Evolutionary conservation across 1,284 basidiomycete species (phyloP).

Genomic region (Malassezia vespertilionis): DNA sequence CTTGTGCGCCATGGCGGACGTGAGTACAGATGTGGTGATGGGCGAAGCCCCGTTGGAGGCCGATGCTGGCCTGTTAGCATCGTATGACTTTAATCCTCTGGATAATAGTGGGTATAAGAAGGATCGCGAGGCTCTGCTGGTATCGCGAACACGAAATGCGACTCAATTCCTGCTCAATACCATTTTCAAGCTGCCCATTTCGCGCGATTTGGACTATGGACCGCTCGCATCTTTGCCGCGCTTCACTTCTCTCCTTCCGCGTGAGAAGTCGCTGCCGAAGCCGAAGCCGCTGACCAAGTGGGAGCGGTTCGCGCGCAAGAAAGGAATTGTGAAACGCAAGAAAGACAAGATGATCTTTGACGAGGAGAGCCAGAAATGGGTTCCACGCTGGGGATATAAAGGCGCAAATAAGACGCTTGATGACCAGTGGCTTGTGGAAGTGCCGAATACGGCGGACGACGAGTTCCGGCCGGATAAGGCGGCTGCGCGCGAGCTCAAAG

Average conservation of each 20-base stretch:
- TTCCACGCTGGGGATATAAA: slow-evolving; percentile 72
- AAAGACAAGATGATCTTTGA: slow-evolving; percentile 82
- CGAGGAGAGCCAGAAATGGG: slow-evolving; percentile 87
- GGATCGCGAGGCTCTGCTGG: slow-evolving; percentile 69
- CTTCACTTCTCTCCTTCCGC: slow-evolving; percentile 61
- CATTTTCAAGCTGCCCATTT: slow-evolving; percentile 72
- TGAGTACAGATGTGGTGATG: slow-evolving; percentile 45
- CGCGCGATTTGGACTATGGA: slow-evolving; percentile 61
- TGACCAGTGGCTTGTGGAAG: slow-evolving; percentile 83
- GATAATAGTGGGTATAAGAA: slow-evolving; percentile 63
- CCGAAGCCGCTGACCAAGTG: slow-evolving; percentile 88
- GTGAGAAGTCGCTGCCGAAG: slow-evolving; percentile 84
- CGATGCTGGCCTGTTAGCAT: slow-evolving; percentile 71
- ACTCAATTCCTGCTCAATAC: slow-evolving; percentile 68
- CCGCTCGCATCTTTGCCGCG: slow-evolving; percentile 69
- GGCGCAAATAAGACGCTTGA: slow-evolving; percentile 75
- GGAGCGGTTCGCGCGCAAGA: slow-evolving; percentile 86
- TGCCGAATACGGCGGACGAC: slow-evolving; percentile 63
- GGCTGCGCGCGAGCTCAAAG: slow-evolving; percentile 67
- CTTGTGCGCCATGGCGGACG: slow-evolving; percentile 13
- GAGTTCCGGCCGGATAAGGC: slow-evolving; percentile 68
- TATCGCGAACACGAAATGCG: slow-evolving; percentile 70
- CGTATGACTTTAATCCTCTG: slow-evolving; percentile 75
- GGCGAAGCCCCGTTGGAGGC: slow-evolving; percentile 70
- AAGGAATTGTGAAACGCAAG: slow-evolving; percentile 69